These are phyloP conservation scores for Alternaria viburni DNA, from an alignment of 2,329 filamentous ascomycete species.

Conservation along the genomic window DNA sequence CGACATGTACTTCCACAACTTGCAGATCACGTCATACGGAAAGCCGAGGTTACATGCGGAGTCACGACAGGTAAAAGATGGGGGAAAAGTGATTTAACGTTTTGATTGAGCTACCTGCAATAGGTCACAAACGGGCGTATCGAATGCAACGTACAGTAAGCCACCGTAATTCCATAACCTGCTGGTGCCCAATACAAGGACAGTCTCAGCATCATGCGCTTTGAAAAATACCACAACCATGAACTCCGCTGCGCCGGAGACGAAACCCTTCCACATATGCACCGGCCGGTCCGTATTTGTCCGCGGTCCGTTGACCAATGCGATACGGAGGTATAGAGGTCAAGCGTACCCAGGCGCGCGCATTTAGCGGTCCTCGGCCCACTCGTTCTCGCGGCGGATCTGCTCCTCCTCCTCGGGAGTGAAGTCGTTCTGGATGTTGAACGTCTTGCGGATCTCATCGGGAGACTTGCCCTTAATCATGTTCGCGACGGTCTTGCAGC, in stretches of 20 bases:
- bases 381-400: constrained; percentile 67
- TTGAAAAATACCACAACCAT: constrained; percentile 8
- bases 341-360: background rate
- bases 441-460: constrained; percentile 98
- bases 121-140: constrained; percentile 1
- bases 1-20: background rate
- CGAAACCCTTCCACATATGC: constrained; percentile 3
- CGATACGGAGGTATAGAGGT: background rate
- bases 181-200: background rate
- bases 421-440: constrained; percentile 99
- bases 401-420: constrained; percentile 99
- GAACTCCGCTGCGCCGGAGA: constrained; percentile 18
- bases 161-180: constrained; percentile 3
- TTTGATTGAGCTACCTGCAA: constrained; percentile 11
- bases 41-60: constrained; percentile 1
- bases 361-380: constrained; percentile 52
- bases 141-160: constrained; percentile 5
- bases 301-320: constrained; percentile 2
- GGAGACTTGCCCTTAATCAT: constrained; percentile 99
- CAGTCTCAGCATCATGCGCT: constrained; percentile 5
- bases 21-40: constrained; percentile 6
- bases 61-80: background rate
- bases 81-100: background rate
- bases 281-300: constrained; percentile 1
- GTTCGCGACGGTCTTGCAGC: constrained; percentile 99